Evolutionary conservation across 371 early-diverging fungal genomes (phyloP).

Genomic region (Syncephalastrum contaminatum): DNA sequence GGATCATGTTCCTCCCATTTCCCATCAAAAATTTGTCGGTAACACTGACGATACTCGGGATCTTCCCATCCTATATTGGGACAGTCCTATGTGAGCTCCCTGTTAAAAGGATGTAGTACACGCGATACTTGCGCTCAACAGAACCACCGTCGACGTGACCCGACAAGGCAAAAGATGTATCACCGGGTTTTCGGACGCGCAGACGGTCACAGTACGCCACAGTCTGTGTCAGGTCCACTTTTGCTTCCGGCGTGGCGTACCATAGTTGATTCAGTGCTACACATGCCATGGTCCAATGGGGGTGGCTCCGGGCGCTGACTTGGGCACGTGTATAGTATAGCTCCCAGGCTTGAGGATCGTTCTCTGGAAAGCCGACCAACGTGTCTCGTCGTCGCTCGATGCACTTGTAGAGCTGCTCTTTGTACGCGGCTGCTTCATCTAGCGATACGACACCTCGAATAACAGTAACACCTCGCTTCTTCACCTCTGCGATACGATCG

Average conservation of each 20-base stretch:
- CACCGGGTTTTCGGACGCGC: constrained; percentile 30
- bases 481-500: constrained; percentile 16
- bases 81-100: neutral
- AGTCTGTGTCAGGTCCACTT: constrained; percentile 28
- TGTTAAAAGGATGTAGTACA: neutral
- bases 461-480: constrained; percentile 28
- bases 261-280: constrained; percentile 32
- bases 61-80: constrained; percentile 16
- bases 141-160: constrained; percentile 37
- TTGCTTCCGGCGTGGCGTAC: constrained; percentile 18
- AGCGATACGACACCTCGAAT: constrained; percentile 22
- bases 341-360: constrained; percentile 35
- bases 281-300: constrained; percentile 22
- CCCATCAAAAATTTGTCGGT: constrained; percentile 15
- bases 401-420: constrained; percentile 23
- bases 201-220: constrained; percentile 36
- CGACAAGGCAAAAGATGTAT: constrained; percentile 23
- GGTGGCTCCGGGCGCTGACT: constrained; percentile 21
- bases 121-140: constrained; percentile 16
- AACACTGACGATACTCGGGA: constrained; percentile 23
- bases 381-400: constrained; percentile 18
- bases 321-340: constrained; percentile 32
- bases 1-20: constrained; percentile 24
- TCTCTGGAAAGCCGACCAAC: constrained; percentile 26
- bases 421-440: constrained; percentile 25